Evolutionary conservation across 108 stramenopile species (phyloP).

Genomic region (Schizochytrium sp.): DNA sequence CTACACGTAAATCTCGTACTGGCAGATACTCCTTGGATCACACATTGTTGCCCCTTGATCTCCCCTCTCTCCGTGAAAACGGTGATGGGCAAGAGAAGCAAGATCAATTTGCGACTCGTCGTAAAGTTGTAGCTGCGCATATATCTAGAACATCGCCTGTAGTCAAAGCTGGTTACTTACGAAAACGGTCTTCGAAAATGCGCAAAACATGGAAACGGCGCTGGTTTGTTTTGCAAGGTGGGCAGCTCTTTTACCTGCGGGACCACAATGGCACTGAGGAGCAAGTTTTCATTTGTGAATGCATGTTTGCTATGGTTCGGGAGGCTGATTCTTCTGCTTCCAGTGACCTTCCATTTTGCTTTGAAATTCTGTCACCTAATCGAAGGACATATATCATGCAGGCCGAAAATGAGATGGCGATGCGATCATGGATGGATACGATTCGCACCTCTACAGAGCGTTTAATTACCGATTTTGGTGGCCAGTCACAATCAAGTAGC

Average conservation of each 20-base stretch:
- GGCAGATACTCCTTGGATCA: too few relatives aligned
- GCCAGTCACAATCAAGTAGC: not conserved
- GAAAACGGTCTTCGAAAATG: conserved; percentile 15
- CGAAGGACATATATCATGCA: conserved; percentile 46
- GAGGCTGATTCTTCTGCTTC: not conserved
- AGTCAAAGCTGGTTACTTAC: conserved; percentile 30
- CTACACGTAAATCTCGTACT: too few relatives aligned
- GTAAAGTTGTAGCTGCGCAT: not conserved
- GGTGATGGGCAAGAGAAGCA: too few relatives aligned
- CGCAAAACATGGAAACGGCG: conserved; percentile 61
- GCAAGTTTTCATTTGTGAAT: not conserved
- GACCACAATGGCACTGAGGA: not conserved
- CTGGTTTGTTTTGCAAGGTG: conserved; percentile 59
- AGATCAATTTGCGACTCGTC: too few relatives aligned
- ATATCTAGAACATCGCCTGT: not conserved
- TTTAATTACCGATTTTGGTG: conserved; percentile 59
- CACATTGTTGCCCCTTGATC: too few relatives aligned
- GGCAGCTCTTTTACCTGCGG: conserved; percentile 61
- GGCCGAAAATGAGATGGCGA: not conserved
- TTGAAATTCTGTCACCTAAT: conserved; percentile 55
- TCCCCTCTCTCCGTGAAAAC: too few relatives aligned
- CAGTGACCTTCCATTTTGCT: conserved; percentile 22
- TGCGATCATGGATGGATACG: conserved; percentile 39
- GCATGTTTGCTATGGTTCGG: conserved; percentile 50
- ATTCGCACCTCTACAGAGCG: conserved; percentile 51